Conservation (phyloP, 106 monocot species). For the Allium sativum region DNA sequence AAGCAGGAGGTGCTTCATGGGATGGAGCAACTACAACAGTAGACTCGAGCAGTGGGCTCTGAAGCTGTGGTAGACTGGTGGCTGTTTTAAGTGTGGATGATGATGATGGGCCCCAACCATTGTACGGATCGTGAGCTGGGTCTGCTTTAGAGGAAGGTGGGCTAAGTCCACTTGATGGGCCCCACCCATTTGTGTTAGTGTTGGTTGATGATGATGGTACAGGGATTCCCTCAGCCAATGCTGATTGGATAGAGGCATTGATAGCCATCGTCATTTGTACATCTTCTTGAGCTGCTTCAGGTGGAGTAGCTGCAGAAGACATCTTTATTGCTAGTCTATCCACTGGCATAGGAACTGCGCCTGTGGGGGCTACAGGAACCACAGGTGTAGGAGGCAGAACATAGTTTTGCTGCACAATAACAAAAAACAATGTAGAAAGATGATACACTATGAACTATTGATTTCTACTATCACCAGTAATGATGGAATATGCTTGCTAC, state of each 20-base stretch:
- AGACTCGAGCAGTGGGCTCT: neutral
- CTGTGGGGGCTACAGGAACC: conserved; percentile 11
- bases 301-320: neutral
- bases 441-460: too few species aligned
- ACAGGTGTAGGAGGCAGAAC: too few species aligned
- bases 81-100: conserved; percentile 10
- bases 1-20: conserved; percentile 9
- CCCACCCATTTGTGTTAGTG: conserved; percentile 30
- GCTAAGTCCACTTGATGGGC: neutral
- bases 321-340: neutral
- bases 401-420: too few species aligned
- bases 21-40: conserved; percentile 1
- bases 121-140: conserved; percentile 13
- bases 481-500: too few species aligned
- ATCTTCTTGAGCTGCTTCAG: conserved; percentile 34
- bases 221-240: conserved; percentile 56
- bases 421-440: too few species aligned
- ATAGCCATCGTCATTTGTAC: conserved; percentile 56
- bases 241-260: conserved; percentile 73
- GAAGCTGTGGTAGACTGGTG: conserved; percentile 8
- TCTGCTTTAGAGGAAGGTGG: conserved; percentile 16
- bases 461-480: too few species aligned
- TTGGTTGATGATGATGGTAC: neutral
- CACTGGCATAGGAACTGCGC: conserved; percentile 4
- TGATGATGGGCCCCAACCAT: conserved; percentile 31